Percentiles rank a stretch among this genome's conserved stretches.
Evolutionary conservation across 2,329 filamentous ascomycete species (phyloP).

Genomic region (Aspergillus novoparasiticus): DNA sequence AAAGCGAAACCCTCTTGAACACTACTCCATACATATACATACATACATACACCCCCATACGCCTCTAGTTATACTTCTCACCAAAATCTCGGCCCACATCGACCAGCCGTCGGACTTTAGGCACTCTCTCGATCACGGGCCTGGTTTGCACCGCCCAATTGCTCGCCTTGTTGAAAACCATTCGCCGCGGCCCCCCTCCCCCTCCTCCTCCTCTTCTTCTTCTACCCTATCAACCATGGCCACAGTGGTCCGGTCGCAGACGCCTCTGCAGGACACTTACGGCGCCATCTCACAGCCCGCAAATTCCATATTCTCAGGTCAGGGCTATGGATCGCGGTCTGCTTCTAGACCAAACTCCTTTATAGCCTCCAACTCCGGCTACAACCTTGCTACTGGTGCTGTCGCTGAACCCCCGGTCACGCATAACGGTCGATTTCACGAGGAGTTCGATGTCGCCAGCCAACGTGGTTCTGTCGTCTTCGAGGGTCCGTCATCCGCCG

Average conservation of each 20-base stretch:
- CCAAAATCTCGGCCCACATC: slow-evolving; percentile 10
- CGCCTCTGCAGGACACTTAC: slow-evolving; percentile 44
- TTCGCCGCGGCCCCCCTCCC: slow-evolving; percentile 7
- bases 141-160: slow-evolving; percentile 21
- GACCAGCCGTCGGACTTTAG: slow-evolving; percentile 13
- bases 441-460: slow-evolving; percentile 40
- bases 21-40: slow-evolving; percentile 1
- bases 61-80: background rate
- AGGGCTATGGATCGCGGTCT: slow-evolving; percentile 34
- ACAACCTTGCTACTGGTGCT: slow-evolving; percentile 39
- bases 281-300: slow-evolving; percentile 30
- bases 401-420: slow-evolving; percentile 34
- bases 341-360: slow-evolving; percentile 47
- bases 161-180: slow-evolving; percentile 3
- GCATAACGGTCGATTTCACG: slow-evolving; percentile 42
- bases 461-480: slow-evolving; percentile 37
- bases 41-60: background rate
- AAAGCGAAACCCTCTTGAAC: background rate
- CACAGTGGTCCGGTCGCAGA: slow-evolving; percentile 41
- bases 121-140: slow-evolving; percentile 18
- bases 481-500: slow-evolving; percentile 30
- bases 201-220: background rate
- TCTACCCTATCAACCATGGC: slow-evolving; percentile 34
- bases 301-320: slow-evolving; percentile 33
- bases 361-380: slow-evolving; percentile 37